Percentiles rank a stretch among this genome's conserved stretches.
Evolutionary conservation across 345 rosid genomes (phyloP).

Genomic region (Bruguiera gymnorhiza): DNA sequence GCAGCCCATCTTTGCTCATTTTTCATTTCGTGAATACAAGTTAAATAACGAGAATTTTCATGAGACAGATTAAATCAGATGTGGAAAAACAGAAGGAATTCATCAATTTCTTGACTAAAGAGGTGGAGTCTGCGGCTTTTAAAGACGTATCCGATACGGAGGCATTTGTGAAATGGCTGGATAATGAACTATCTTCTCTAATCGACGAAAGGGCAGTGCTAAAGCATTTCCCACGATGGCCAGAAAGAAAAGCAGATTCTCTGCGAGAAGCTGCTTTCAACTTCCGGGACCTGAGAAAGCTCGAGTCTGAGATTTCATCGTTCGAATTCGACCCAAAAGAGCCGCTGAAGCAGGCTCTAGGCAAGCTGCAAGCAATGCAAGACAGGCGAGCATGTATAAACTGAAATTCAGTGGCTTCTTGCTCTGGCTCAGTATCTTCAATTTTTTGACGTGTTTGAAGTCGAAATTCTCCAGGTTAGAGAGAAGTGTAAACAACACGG

Average conservation of each 20-base stretch:
- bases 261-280: slow-evolving; percentile 84
- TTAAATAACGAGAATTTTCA: not conserved
- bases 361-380: slow-evolving; percentile 71
- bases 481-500: slow-evolving; percentile 52
- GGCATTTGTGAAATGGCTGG: slow-evolving; percentile 77
- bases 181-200: slow-evolving; percentile 64
- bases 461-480: slow-evolving; percentile 61
- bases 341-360: slow-evolving; percentile 37
- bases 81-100: slow-evolving; percentile 69
- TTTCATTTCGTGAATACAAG: not conserved
- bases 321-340: slow-evolving; percentile 62
- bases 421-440: not conserved
- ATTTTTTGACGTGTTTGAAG: slow-evolving; percentile 26
- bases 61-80: slow-evolving; percentile 76
- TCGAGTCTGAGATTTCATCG: slow-evolving; percentile 58
- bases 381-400: slow-evolving; percentile 93
- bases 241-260: slow-evolving; percentile 82
- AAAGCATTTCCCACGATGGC: slow-evolving; percentile 93
- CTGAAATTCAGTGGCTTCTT: slow-evolving; percentile 23
- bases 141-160: slow-evolving; percentile 68
- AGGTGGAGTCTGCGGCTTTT: slow-evolving; percentile 66
- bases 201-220: slow-evolving; percentile 96
- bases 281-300: slow-evolving; percentile 56
- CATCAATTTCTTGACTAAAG: slow-evolving; percentile 56
- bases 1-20: not conserved